Percentiles rank a stretch among this genome's conserved stretches.
phyloP scores from a whole-genome alignment of 495 filamentous ascomycete genomes.

The Penicillium antarcticum region DNA sequence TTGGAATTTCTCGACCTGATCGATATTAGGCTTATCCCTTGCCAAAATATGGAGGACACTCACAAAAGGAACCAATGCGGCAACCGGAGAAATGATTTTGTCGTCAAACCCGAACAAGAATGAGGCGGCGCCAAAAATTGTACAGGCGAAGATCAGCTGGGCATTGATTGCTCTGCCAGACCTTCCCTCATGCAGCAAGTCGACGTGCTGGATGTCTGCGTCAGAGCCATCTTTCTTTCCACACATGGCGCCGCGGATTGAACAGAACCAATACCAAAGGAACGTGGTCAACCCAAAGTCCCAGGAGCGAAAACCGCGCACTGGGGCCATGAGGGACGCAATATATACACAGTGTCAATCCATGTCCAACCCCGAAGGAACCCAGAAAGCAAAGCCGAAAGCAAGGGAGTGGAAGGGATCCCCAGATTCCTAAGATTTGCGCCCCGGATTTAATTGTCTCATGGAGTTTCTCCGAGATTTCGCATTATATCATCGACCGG shows the following conservation, averaged over 20 bases:
- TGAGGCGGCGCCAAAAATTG: conserved; percentile 33
- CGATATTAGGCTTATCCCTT: neutral
- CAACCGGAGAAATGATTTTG: conserved; percentile 40
- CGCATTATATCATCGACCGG: conserved; percentile 3
- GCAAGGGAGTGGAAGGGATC: neutral
- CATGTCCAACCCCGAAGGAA: too few species aligned
- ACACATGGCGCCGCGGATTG: conserved; percentile 6
- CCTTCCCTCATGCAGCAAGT: conserved; percentile 8
- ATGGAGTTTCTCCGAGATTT: conserved; percentile 22
- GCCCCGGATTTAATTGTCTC: conserved; percentile 1
- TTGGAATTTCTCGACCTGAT: conserved; percentile 33
- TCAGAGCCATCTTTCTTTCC: conserved; percentile 4
- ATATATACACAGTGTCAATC: too few species aligned
- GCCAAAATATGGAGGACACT: conserved; percentile 6
- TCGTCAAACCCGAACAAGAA: conserved; percentile 40
- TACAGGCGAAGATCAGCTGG: conserved; percentile 29
- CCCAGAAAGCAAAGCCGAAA: too few species aligned
- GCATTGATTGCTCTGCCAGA: conserved; percentile 20
- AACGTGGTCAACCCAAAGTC: conserved; percentile 2
- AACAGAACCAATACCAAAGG: conserved; percentile 4
- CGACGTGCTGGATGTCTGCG: conserved; percentile 22
- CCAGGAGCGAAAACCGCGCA: neutral
- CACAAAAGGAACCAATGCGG: conserved; percentile 34
- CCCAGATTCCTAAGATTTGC: conserved; percentile 12
- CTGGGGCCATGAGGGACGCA: neutral